Base-by-base conservation (phyloP, 2,329 filamentous ascomycete species). In the Neofusicoccum parvum region DNA sequence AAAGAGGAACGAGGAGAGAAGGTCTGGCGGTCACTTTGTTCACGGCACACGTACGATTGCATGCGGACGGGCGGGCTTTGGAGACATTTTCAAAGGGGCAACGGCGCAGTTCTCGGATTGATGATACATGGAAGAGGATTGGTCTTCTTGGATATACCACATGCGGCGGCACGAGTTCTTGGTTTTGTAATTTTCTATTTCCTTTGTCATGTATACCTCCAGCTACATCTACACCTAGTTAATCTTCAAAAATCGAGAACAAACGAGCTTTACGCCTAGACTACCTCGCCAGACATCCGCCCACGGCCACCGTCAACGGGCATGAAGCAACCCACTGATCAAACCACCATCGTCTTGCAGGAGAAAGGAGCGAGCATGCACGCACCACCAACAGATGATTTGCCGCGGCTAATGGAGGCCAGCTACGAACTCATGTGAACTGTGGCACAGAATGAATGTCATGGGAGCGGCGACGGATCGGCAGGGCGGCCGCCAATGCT, bases 31-130 rank as follows among this genome's bases (percentile, higher is more conserved):
- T 32, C 10, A 58, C 23, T 45, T 58, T 12, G 48, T 59, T 36
- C 43, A 60, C 32, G 56, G 54, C 41, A 41, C 27, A 46, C 14
- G 12, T 20, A 59, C n/a, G 39, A 59, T 27, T 58, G 39, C 54
- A 58, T 60, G 56, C 32, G 32, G 41, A 17, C 39, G 53, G 53
- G 14, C n/a, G 34, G 51, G 14, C 51, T 56, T 56, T 46, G 41
- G n/a, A 56, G 15, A 14, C 17, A 5, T 43, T 9, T 5, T 41
- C 20, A 32, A 15, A 15, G 37, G 37, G 53, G 53, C 53, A 43
- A 58, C 54, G 54, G 39, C 54, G 54, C 54, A 58, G 20, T 45
- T 58, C 54, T 58, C 41, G 39, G 54, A 36, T 60, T 48, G 32
- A 60, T 20, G 56, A 60, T 27, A 60, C n/a, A 37, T 5, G 17